These are phyloP conservation scores for Amaranthus cruentus DNA, from an alignment of 148 eudicot genomes.

Conservation along the genomic window DNA sequence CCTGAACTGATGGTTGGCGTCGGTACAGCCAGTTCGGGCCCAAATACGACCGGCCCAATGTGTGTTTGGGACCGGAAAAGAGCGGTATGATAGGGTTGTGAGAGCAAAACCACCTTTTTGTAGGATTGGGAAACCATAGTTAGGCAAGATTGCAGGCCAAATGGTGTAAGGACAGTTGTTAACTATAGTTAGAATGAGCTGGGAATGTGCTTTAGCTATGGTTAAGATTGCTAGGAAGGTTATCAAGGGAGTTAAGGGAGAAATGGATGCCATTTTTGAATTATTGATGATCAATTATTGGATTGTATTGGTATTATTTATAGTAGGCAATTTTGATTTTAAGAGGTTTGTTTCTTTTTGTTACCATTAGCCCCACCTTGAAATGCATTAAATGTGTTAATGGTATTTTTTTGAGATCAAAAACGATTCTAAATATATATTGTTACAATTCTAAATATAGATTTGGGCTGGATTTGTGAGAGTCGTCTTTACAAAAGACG, in stretches of 20 bases:
- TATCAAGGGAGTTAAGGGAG: constrained; percentile 22
- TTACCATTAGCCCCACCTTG: too few relatives aligned
- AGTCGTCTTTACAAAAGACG: too few relatives aligned
- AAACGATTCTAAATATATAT: too few relatives aligned
- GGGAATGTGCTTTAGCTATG: constrained; percentile 34
- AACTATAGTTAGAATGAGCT: constrained; percentile 58
- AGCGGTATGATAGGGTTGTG: constrained; percentile 65
- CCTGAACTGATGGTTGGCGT: constrained; percentile 36
- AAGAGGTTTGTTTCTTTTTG: too few relatives aligned
- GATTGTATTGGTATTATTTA: too few relatives aligned
- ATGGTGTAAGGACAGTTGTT: constrained; percentile 93
- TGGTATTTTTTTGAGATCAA: too few relatives aligned
- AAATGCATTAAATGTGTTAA: too few relatives aligned
- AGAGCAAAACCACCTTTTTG: constrained; percentile 85
- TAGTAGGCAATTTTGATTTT: too few relatives aligned
- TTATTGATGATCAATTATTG: too few relatives aligned
- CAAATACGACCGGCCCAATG: constrained; percentile 97
- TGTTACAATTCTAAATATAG: too few relatives aligned
- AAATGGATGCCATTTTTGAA: constrained; percentile 6
- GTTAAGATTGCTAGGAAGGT: constrained; percentile 27
- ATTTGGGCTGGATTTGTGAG: too few relatives aligned
- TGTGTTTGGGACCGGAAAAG: constrained; percentile 73
- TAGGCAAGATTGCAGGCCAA: constrained; percentile 96
- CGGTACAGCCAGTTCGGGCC: constrained; percentile 72
- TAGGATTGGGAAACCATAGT: constrained; percentile 65